phyloP scores from a whole-genome alignment of 2,329 filamentous ascomycete species.

The Colletotrichum sp. region DNA sequence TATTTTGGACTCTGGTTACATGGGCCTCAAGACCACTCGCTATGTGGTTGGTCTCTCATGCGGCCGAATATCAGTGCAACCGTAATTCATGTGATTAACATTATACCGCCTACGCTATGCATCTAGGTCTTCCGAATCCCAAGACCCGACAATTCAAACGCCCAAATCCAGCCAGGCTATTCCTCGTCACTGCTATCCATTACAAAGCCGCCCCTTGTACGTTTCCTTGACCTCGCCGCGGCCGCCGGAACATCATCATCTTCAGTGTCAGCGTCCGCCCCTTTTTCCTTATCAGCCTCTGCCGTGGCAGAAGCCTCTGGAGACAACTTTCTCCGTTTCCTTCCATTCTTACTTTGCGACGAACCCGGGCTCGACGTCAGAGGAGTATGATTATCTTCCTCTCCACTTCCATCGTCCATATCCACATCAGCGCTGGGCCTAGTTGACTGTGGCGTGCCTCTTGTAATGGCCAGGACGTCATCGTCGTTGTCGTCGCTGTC shows the following conservation, averaged over 20 bases:
- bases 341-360: conserved; percentile 4
- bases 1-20: no score
- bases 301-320: not conserved
- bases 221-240: conserved; percentile 41
- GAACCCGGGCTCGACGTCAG: conserved; percentile 12
- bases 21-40: no score
- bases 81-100: not conserved
- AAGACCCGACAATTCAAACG: not conserved
- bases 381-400: not conserved
- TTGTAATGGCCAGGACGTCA: conserved; percentile 11
- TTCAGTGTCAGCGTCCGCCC: conserved; percentile 25
- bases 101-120: conserved; percentile 8
- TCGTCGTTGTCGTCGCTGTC: conserved; percentile 27
- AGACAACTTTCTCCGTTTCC: conserved; percentile 6
- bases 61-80: no score
- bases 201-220: conserved; percentile 59
- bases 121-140: not conserved
- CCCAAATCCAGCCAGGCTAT: conserved; percentile 16
- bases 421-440: conserved; percentile 25
- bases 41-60: no score
- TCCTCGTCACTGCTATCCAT: conserved; percentile 66
- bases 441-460: conserved; percentile 19
- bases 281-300: not conserved
- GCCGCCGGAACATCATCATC: conserved; percentile 45
- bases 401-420: conserved; percentile 26